These are phyloP conservation scores for Actinidia chinensis DNA, from an alignment of 179 eudicot genomes.

Conservation along the genomic window DNA sequence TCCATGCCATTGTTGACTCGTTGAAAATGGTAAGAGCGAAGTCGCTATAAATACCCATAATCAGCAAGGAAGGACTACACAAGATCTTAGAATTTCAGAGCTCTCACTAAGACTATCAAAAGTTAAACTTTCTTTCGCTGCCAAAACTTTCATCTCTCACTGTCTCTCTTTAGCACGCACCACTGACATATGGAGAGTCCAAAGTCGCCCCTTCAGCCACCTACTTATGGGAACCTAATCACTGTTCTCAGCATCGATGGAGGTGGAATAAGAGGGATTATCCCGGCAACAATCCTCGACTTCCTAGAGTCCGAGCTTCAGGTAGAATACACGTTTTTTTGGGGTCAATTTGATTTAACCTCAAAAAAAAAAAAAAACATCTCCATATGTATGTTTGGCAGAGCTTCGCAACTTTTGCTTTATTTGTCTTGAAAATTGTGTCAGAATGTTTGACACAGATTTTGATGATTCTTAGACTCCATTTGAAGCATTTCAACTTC, in stretches of 20 bases:
- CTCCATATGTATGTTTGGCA: neutral
- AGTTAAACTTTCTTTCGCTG: neutral
- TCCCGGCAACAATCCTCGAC: slow-evolving; percentile 16
- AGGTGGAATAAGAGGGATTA: slow-evolving; percentile 25
- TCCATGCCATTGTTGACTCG: neutral
- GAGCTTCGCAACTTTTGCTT: neutral
- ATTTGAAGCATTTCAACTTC: too few species aligned
- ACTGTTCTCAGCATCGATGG: slow-evolving; percentile 21
- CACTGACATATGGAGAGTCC: slow-evolving; percentile 16
- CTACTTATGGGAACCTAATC: slow-evolving; percentile 28
- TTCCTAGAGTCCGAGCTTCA: slow-evolving; percentile 22
- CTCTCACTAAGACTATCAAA: neutral
- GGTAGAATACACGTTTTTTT: neutral
- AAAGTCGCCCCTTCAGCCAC: slow-evolving; percentile 32
- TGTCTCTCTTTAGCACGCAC: neutral
- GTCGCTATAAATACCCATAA: slow-evolving; percentile 15
- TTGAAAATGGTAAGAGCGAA: neutral
- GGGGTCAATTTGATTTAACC: neutral
- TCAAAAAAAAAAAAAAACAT: neutral
- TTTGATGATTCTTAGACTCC: too few species aligned
- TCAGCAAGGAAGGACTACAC: neutral
- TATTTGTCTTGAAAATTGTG: neutral
- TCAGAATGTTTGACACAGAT: too few species aligned
- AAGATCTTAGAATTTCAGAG: neutral
- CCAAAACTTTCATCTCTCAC: neutral